Evolutionary conservation across 1,284 basidiomycete species (phyloP), one percentile per base, ranked within the genome.

Genomic region (Cryptococcus floricola): DNA sequence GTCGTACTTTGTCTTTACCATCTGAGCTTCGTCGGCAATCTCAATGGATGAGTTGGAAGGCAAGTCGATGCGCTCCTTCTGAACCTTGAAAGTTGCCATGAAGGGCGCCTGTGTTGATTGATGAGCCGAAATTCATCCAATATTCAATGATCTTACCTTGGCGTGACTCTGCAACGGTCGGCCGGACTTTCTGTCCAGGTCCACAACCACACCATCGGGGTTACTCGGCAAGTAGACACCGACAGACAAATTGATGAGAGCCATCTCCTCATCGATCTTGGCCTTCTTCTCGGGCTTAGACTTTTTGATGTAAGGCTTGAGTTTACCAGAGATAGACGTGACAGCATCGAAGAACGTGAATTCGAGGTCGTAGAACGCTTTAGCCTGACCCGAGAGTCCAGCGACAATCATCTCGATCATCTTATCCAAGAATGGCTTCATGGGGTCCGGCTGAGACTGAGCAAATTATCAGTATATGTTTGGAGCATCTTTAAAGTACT

Each of bases 191-290:
- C 96, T 91, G 77, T 98, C 95, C 58, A 99, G 87, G 71, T 98
- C 96, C 25, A 98, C 84, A 8, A 99, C 93, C 38, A 87, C 83
- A 48, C 96, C 95, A 70, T 99, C 96, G 0, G 96, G 95, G 71
- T 99, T 98, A 72, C 90, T 93, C 0, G 96, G 96, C 42, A 99
- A 80, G 73, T 99, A 99, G 12, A 98, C 95, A 4, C 96, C 96
- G 19, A 90, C 82, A 54, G 94, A 89, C 19, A 99, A 89, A 50
- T 82, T 80, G 62, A 99, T 94, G 79, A 94, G 94, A 4, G 88
- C 89, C 93, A 99, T 98, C 75, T 98, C 96, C 75, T 98, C 95
- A 75, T 98, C 96, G 59, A 99, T 99, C 80, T 98, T 98, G 8
- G 89, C 92, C 90, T 99, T 99, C 80, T 99, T 99, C 80, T 98